A percentile compares a stretch with the other conserved stretches of the same genome.
These are phyloP conservation scores for Leptographium flavum DNA, from an alignment of 2,329 filamentous ascomycete genomes.

Conservation along the genomic window DNA sequence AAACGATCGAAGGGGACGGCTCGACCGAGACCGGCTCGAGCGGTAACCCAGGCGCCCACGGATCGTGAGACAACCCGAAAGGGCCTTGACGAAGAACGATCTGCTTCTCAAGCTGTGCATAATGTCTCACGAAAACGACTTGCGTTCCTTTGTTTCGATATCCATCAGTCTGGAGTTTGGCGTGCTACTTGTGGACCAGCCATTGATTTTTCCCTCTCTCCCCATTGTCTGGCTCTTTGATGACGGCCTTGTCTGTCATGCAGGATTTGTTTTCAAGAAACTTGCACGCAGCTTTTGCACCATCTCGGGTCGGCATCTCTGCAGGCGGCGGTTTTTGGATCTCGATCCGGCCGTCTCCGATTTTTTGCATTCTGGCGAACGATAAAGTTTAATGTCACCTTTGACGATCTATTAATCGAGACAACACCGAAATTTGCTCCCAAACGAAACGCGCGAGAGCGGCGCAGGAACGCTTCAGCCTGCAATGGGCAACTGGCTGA, in stretches of 20 bases:
- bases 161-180: constrained; percentile 16
- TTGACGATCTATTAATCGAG: background rate
- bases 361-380: background rate
- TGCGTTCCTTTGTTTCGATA: constrained; percentile 13
- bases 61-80: constrained; percentile 11
- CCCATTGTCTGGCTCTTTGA: background rate
- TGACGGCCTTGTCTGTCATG: background rate
- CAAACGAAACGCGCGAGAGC: too few species aligned
- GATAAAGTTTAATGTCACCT: constrained; percentile 1
- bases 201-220: background rate
- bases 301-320: background rate
- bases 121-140: constrained; percentile 18
- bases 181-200: constrained; percentile 3
- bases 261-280: background rate
- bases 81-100: constrained; percentile 12
- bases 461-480: too few species aligned
- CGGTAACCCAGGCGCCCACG: constrained; percentile 17
- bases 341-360: background rate
- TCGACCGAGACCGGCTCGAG: constrained; percentile 50
- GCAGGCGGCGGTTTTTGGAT: background rate
- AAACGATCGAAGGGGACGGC: constrained; percentile 84
- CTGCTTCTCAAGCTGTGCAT: constrained; percentile 13
- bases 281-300: background rate
- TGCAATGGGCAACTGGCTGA: too few species aligned
- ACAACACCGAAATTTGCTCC: too few species aligned